Percentiles rank a stretch among this genome's conserved stretches.
These are phyloP conservation scores for Stellera chamaejasme DNA, from an alignment of 345 rosid species.

Conservation along the genomic window DNA sequence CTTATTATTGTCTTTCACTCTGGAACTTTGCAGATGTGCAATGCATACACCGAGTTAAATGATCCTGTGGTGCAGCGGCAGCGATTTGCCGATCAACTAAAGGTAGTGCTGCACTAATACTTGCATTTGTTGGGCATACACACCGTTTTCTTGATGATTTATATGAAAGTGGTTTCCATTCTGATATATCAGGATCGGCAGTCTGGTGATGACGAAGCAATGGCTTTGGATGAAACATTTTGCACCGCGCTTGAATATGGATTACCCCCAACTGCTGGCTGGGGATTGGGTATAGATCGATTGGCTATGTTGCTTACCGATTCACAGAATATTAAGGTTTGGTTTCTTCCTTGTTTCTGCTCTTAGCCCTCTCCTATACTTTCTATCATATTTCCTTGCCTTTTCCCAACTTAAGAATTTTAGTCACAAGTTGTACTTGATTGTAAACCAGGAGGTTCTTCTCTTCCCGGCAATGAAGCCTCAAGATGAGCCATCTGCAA, in stretches of 20 bases:
- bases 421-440: constrained; percentile 1
- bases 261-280: constrained; percentile 92
- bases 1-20: background rate
- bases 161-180: constrained; percentile 1
- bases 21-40: constrained; percentile 46
- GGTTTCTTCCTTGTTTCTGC: background rate
- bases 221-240: constrained; percentile 93
- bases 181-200: constrained; percentile 55
- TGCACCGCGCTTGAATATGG: constrained; percentile 85
- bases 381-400: background rate
- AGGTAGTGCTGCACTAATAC: constrained; percentile 30
- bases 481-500: constrained; percentile 72
- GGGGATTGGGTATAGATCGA: constrained; percentile 95
- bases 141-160: background rate
- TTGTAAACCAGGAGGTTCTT: constrained; percentile 69
- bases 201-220: constrained; percentile 97
- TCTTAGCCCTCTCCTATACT: background rate
- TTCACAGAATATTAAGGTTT: constrained; percentile 92
- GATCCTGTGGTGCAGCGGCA: constrained; percentile 96
- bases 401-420: background rate
- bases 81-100: constrained; percentile 88
- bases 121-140: background rate
- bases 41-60: constrained; percentile 95
- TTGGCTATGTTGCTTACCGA: constrained; percentile 84
- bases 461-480: constrained; percentile 99